phyloP scores from a whole-genome alignment of 2,329 filamentous ascomycete genomes.

The Trichoderma hamatum region DNA sequence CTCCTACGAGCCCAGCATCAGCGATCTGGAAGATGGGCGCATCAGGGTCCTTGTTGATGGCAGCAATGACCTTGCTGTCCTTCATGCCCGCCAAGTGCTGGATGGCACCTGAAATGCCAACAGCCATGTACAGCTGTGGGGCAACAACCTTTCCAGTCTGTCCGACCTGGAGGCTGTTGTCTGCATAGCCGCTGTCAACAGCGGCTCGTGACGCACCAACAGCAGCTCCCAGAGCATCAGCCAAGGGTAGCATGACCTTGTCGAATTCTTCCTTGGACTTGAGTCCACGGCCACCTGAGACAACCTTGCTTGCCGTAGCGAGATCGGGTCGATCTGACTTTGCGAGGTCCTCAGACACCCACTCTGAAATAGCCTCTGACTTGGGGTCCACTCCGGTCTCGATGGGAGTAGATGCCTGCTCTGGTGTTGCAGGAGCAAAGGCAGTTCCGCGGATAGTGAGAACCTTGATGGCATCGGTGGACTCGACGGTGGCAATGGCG shows the following conservation, averaged over 20 bases:
- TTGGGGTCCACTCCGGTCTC: constrained; percentile 87
- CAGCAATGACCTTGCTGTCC: constrained; percentile 98
- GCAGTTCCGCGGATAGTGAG: constrained; percentile 93
- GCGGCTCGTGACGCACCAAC: constrained; percentile 94
- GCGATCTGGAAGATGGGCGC: constrained; percentile 98
- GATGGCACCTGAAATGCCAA: constrained; percentile 95
- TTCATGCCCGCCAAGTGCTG: constrained; percentile 99
- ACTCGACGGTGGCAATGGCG: constrained; percentile 94
- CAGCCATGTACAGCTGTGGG: constrained; percentile 91
- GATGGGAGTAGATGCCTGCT: constrained; percentile 73
- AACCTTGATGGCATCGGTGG: constrained; percentile 80
- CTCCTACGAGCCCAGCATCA: constrained; percentile 92
- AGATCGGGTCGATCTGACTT: constrained; percentile 95
- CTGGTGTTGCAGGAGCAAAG: constrained; percentile 74
- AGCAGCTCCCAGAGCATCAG: constrained; percentile 90
- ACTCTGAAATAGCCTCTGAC: constrained; percentile 72
- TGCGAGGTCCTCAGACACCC: constrained; percentile 90
- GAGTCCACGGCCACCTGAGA: constrained; percentile 89
- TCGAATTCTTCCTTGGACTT: constrained; percentile 99
- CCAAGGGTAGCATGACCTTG: constrained; percentile 85
- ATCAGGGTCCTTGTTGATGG: constrained; percentile 97
- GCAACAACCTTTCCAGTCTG: constrained; percentile 99
- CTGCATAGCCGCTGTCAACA: constrained; percentile 95
- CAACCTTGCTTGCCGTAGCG: constrained; percentile 83
- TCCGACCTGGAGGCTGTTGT: constrained; percentile 97